phyloP scores from a whole-genome alignment of 208 protist species.

The Leishmania aethiopica region DNA sequence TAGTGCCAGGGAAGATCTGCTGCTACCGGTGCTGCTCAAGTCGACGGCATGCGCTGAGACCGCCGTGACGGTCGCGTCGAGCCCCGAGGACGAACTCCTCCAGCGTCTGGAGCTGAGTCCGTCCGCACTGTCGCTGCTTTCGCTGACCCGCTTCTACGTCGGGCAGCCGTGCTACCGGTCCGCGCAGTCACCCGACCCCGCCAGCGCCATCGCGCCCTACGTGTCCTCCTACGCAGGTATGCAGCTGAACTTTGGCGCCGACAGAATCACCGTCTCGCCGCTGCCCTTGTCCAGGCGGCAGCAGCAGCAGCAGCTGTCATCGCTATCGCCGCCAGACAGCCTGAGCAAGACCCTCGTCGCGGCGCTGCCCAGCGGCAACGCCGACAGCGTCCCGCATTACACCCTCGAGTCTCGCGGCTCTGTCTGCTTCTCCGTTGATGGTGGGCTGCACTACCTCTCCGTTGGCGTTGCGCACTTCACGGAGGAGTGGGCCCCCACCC shows the following conservation, averaged over 20 bases:
- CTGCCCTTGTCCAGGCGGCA: slow-evolving; percentile 8
- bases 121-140: slow-evolving; percentile 52
- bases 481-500: slow-evolving; percentile 58
- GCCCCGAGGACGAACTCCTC: slow-evolving; percentile 37
- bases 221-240: slow-evolving; percentile 34
- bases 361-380: slow-evolving; percentile 32
- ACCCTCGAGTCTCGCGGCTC: slow-evolving; percentile 44
- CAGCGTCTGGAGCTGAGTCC: slow-evolving; percentile 38
- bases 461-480: slow-evolving; percentile 67
- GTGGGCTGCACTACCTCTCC: slow-evolving; percentile 59
- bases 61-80: neutral
- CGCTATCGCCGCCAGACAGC: slow-evolving; percentile 10
- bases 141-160: slow-evolving; percentile 52
- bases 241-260: slow-evolving; percentile 28
- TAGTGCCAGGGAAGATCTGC: slow-evolving; percentile 37
- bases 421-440: slow-evolving; percentile 75
- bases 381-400: slow-evolving; percentile 23
- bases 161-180: slow-evolving; percentile 33
- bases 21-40: slow-evolving; percentile 44
- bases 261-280: slow-evolving; percentile 10
- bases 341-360: slow-evolving; percentile 32
- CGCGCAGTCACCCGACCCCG: slow-evolving; percentile 3
- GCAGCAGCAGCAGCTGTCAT: neutral
- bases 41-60: neutral
- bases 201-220: slow-evolving; percentile 16